These are phyloP conservation scores for Suillus weaverae DNA, from an alignment of 768 basidiomycete species.

Conservation along the genomic window DNA sequence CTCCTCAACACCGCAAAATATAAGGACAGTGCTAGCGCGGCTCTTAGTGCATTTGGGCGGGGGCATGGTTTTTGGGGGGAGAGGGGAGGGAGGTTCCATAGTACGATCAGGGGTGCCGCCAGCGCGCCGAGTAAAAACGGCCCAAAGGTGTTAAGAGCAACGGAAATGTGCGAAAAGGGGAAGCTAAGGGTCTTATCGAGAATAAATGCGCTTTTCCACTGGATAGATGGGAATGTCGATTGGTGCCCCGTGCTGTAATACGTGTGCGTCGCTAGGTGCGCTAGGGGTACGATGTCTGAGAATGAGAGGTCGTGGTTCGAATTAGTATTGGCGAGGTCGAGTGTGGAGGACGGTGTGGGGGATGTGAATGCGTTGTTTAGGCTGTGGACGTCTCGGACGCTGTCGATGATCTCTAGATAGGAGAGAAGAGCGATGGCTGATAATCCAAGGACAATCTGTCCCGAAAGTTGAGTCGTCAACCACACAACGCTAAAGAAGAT, in stretches of 20 bases:
- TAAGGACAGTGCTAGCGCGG: constrained; percentile 62
- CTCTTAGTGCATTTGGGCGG: constrained; percentile 42
- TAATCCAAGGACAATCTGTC: constrained; percentile 74
- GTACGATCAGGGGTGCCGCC: neutral
- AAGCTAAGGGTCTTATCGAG: constrained; percentile 68
- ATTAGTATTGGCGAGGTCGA: constrained; percentile 29
- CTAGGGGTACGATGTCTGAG: constrained; percentile 69
- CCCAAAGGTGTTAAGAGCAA: constrained; percentile 77
- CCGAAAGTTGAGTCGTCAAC: constrained; percentile 70
- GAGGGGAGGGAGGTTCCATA: constrained; percentile 86
- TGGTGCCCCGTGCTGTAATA: constrained; percentile 95
- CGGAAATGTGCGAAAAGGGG: constrained; percentile 72
- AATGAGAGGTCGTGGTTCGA: constrained; percentile 48
- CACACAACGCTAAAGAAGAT: constrained; percentile 57
- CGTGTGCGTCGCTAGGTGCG: constrained; percentile 69
- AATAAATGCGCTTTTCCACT: constrained; percentile 95
- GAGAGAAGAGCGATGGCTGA: constrained; percentile 67
- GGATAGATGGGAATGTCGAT: constrained; percentile 81
- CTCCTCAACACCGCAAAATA: constrained; percentile 75
- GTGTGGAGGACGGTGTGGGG: constrained; percentile 45
- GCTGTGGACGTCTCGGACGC: constrained; percentile 66
- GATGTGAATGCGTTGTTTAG: constrained; percentile 54
- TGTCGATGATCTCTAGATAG: constrained; percentile 80
- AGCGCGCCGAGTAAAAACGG: neutral
- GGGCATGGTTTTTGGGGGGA: too few species aligned